These are phyloP conservation scores for Phytophthora kernoviae DNA, from an alignment of 352 stramenopile species.

Conservation along the genomic window DNA sequence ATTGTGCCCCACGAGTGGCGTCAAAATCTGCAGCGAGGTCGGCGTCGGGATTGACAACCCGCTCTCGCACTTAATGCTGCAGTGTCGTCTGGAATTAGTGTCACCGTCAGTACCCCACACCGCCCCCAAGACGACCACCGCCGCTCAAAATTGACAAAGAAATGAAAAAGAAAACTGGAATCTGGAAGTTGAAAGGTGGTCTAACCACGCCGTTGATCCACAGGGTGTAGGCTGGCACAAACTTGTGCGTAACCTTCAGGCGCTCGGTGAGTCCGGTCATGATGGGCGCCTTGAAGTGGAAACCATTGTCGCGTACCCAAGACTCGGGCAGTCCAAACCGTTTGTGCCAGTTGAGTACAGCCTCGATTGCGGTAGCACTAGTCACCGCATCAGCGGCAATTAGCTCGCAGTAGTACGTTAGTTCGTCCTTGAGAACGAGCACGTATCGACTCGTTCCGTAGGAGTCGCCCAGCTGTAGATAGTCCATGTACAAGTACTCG, in stretches of 20 bases:
- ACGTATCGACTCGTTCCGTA: background rate
- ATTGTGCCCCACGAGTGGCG: too few species aligned
- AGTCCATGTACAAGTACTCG: conserved; percentile 13
- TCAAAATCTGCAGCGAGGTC: too few species aligned
- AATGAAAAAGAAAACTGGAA: background rate
- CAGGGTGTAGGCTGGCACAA: conserved; percentile 9
- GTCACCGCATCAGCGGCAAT: conserved; percentile 12
- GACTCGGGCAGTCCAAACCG: conserved; percentile 13
- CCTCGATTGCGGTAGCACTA: conserved; percentile 1
- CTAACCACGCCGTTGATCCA: conserved; percentile 25
- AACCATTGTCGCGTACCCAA: conserved; percentile 14
- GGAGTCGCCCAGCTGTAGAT: conserved; percentile 7
- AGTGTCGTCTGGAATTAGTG: background rate
- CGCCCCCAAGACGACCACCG: background rate
- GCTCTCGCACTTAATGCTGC: background rate
- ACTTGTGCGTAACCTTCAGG: conserved; percentile 5
- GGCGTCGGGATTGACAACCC: background rate
- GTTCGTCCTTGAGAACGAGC: conserved; percentile 14
- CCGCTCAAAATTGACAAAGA: background rate
- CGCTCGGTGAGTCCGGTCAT: conserved; percentile 5
- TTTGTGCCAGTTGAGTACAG: conserved; percentile 20
- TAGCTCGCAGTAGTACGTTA: conserved; percentile 12
- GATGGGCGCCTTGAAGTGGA: conserved; percentile 13
- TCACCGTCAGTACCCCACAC: background rate
- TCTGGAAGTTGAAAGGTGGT: background rate